These are phyloP conservation scores for Claviceps sp. DNA, from an alignment of 2,329 filamentous ascomycete species.

Conservation along the genomic window DNA sequence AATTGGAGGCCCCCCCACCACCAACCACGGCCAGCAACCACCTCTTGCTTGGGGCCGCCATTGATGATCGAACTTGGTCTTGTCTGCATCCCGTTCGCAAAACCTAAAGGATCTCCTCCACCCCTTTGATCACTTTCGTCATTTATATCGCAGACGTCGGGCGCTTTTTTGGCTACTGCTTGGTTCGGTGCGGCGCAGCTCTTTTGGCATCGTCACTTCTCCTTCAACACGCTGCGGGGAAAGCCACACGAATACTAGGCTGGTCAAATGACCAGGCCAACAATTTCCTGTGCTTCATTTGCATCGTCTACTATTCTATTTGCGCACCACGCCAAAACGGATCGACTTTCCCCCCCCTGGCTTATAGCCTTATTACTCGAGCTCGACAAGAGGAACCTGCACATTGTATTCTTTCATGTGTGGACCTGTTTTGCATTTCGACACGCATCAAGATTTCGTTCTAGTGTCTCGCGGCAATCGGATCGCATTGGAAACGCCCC, in stretches of 20 bases:
- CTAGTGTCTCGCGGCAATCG: neutral
- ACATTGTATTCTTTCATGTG: neutral
- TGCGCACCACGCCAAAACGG: constrained; percentile 7
- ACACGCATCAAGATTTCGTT: neutral
- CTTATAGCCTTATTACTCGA: neutral
- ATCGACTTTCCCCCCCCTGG: neutral
- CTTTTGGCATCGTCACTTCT: neutral
- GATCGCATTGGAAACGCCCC: constrained; percentile 9
- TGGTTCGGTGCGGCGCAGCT: neutral
- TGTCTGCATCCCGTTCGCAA: constrained; percentile 2
- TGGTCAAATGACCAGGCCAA: constrained; percentile 4
- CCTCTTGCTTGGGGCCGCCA: neutral
- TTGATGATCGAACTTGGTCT: neutral
- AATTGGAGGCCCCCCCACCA: neutral
- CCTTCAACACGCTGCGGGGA: constrained; percentile 1
- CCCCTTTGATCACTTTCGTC: neutral
- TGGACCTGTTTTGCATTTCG: neutral
- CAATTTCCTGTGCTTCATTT: neutral
- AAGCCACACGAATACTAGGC: neutral
- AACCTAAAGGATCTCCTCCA: neutral
- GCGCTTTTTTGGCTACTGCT: neutral
- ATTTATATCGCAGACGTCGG: neutral
- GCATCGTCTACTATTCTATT: neutral
- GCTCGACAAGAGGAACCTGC: neutral
- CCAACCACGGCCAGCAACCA: neutral